Percentiles rank a stretch among this genome's conserved stretches.
Evolutionary conservation across 345 rosid species (phyloP).

Genomic region (Atalantia buxifolia): DNA sequence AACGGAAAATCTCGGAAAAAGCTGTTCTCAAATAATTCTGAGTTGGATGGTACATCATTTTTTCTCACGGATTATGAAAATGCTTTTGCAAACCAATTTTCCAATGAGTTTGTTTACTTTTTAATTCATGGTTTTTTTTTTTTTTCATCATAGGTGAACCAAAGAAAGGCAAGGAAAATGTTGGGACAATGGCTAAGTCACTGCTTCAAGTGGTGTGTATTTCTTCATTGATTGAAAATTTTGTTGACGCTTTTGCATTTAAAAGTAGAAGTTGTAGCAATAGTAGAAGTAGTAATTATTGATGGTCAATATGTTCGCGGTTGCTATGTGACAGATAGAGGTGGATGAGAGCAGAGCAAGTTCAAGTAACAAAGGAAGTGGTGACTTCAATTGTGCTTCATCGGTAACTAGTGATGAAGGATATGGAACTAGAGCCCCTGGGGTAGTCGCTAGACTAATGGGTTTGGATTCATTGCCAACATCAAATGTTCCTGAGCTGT

Average conservation of each 20-base stretch:
- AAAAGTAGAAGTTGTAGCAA: background rate
- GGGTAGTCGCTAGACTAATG: conserved; percentile 95
- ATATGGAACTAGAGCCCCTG: conserved; percentile 60
- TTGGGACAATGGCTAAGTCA: conserved; percentile 23
- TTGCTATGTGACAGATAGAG: conserved; percentile 36
- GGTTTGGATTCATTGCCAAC: conserved; percentile 86
- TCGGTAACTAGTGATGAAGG: conserved; percentile 73
- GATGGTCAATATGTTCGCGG: conserved; percentile 14
- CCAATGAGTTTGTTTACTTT: background rate
- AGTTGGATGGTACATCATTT: conserved; percentile 36
- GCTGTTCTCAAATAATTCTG: conserved; percentile 47
- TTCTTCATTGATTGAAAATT: conserved; percentile 3
- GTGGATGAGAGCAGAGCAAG: conserved; percentile 41
- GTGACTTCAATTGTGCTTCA: conserved; percentile 55
- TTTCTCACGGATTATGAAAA: background rate
- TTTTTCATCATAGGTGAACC: conserved; percentile 33
- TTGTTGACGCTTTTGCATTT: conserved; percentile 3
- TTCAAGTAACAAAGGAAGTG: conserved; percentile 39
- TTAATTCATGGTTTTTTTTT: background rate
- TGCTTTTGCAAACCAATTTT: background rate
- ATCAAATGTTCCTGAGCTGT: conserved; percentile 38
- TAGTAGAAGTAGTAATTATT: background rate
- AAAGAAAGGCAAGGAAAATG: conserved; percentile 43
- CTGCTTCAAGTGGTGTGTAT: conserved; percentile 42
- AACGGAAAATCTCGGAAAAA: conserved; percentile 82